phyloP scores from a whole-genome alignment of 2,329 filamentous ascomycete species.

The Parastagonospora nodorum region DNA sequence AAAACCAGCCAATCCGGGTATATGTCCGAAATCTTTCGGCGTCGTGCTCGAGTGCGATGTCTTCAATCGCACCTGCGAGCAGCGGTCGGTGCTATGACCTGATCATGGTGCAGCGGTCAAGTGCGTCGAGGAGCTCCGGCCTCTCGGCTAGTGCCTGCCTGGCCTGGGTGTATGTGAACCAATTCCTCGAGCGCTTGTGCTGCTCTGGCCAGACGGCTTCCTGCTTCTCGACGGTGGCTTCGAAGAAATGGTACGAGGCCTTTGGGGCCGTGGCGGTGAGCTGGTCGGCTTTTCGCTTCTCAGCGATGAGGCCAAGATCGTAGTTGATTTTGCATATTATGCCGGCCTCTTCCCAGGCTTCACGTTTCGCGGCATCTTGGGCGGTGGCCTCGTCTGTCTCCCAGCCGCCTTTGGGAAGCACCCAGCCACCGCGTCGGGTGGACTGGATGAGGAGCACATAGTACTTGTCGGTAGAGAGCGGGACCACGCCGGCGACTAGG shows the following conservation, averaged over 20 bases:
- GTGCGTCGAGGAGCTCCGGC: conserved; percentile 86
- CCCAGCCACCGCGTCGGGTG: conserved; percentile 88
- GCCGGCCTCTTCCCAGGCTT: conserved; percentile 98
- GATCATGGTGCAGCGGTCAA: conserved; percentile 73
- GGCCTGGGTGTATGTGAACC: conserved; percentile 88
- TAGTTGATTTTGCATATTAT: conserved; percentile 83
- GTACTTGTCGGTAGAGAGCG: conserved; percentile 81
- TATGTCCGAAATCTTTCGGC: background rate
- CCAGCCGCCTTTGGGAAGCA: conserved; percentile 97
- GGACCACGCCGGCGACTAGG: conserved; percentile 92
- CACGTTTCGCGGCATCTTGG: conserved; percentile 80
- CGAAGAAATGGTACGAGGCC: conserved; percentile 78
- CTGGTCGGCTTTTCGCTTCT: conserved; percentile 67
- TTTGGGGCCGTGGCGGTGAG: conserved; percentile 69
- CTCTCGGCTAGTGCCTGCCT: conserved; percentile 74
- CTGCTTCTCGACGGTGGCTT: conserved; percentile 85
- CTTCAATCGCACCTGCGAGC: conserved; percentile 11
- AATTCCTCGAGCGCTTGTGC: conserved; percentile 86
- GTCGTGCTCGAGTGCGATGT: conserved; percentile 11
- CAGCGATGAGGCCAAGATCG: conserved; percentile 84
- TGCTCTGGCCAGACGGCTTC: conserved; percentile 90
- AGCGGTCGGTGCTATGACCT: conserved; percentile 31
- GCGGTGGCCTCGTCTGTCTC: conserved; percentile 90
- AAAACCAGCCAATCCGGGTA: conserved; percentile 8
- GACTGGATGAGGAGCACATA: conserved; percentile 94